phyloP scores from a whole-genome alignment of 805 yeast genomes.

The Zygoascus biomembranicola region DNA sequence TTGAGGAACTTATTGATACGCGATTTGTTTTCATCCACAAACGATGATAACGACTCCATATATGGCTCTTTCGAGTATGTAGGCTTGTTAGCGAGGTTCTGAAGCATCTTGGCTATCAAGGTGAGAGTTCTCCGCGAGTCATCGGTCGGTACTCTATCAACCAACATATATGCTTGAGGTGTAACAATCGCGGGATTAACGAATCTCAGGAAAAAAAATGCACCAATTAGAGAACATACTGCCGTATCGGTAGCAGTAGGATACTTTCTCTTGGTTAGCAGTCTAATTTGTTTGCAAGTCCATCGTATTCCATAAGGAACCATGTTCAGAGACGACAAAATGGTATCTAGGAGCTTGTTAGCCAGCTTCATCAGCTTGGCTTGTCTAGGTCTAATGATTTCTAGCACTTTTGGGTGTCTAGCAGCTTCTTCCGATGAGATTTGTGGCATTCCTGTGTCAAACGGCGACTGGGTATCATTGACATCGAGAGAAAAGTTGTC shows the following conservation, averaged over 20 bases:
- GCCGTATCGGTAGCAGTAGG: slow-evolving; percentile 43
- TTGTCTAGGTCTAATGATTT: slow-evolving; percentile 24
- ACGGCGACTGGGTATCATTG: neutral
- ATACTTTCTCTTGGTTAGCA: slow-evolving; percentile 48
- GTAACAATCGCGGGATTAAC: slow-evolving; percentile 86
- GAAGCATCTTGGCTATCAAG: slow-evolving; percentile 74
- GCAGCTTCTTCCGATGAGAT: slow-evolving; percentile 27
- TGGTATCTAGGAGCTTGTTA: slow-evolving; percentile 37
- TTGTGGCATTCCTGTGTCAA: slow-evolving; percentile 11
- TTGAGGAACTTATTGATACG: slow-evolving; percentile 27
- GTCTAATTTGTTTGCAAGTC: slow-evolving; percentile 59
- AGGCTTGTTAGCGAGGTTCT: slow-evolving; percentile 80
- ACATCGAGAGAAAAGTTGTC: neutral
- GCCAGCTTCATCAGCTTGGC: slow-evolving; percentile 20
- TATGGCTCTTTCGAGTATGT: slow-evolving; percentile 46
- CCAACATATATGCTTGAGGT: slow-evolving; percentile 53
- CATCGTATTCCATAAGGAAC: slow-evolving; percentile 68
- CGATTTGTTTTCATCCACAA: slow-evolving; percentile 24
- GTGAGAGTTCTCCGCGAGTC: slow-evolving; percentile 57
- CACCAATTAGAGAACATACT: slow-evolving; percentile 51
- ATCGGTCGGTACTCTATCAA: slow-evolving; percentile 30
- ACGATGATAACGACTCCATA: slow-evolving; percentile 22
- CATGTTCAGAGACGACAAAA: slow-evolving; percentile 43
- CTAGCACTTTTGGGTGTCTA: slow-evolving; percentile 24
- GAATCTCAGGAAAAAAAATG: slow-evolving; percentile 72